Conservation (phyloP, 371 early-diverging fungal genomes). For the Dinochytrium kinnereticum region DNA sequence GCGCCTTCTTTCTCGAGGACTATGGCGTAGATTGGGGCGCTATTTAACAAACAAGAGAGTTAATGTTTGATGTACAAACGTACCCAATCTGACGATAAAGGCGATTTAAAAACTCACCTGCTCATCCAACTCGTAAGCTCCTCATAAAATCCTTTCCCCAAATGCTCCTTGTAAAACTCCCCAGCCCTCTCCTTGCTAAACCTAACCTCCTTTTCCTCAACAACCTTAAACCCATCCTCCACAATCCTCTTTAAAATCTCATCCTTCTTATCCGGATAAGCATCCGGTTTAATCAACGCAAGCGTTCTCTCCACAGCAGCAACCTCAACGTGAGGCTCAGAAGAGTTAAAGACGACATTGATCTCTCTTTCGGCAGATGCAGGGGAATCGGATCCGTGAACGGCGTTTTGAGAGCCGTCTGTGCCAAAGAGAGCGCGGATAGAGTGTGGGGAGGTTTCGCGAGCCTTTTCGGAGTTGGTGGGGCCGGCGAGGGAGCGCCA, state of each 20-base stretch:
- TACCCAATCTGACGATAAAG: neutral
- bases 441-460: slow-evolving; percentile 60
- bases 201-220: slow-evolving; percentile 60
- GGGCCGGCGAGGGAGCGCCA: slow-evolving; percentile 81
- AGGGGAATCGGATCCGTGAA: slow-evolving; percentile 80
- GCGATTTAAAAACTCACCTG: slow-evolving; percentile 49
- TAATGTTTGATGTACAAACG: slow-evolving; percentile 57
- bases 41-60: slow-evolving; percentile 65
- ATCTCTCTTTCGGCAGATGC: slow-evolving; percentile 75
- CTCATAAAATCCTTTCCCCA: slow-evolving; percentile 68
- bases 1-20: slow-evolving; percentile 69
- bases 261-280: slow-evolving; percentile 57
- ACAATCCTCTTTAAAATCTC: slow-evolving; percentile 63
- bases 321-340: neutral
- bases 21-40: slow-evolving; percentile 72
- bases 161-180: slow-evolving; percentile 76
- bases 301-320: slow-evolving; percentile 46
- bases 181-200: slow-evolving; percentile 59
- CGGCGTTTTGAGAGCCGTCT: slow-evolving; percentile 73
- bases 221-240: slow-evolving; percentile 64
- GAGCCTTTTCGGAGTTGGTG: slow-evolving; percentile 73
- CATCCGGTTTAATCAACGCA: slow-evolving; percentile 71
- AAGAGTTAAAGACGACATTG: slow-evolving; percentile 52
- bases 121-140: slow-evolving; percentile 75
- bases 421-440: slow-evolving; percentile 68